Evolutionary conservation across 202 grass and related monocot species (phyloP), one percentile per base, ranked within the genome.

Genomic region (Eragrostis tef): DNA sequence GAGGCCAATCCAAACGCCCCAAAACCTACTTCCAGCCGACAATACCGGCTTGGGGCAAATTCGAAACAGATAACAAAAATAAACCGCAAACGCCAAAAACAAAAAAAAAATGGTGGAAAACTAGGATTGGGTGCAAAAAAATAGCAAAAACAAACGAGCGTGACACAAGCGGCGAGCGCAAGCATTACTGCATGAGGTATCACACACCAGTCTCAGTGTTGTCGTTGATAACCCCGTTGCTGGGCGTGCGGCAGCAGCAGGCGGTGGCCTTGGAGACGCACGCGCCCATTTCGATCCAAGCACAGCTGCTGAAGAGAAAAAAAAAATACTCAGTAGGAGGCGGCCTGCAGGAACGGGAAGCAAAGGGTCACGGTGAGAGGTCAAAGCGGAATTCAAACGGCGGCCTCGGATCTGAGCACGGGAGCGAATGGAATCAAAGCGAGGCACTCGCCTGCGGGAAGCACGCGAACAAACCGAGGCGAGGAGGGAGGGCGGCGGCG

Each of bases 161-260:
- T 2, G 29, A 1, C 2, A 31, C 29, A 31, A 62, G 70, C 11
- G 12, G 59, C 29, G 17, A 11, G 41, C 17, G 2, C 45, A 42
- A 44, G 46, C 70, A 74, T 67, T 12, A 88, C 9, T 58, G 7
- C n/a, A 3, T 39, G 6, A 25, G 24, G 11, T 13, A 27, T 39
- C 4, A 6, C 66, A 20, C 85, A 84, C 79, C 70, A 73, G 85
- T 41, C 31, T 80, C 88, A 6, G 87, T 14, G 51, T 4, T 76
- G 46, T 93, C 90, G 43, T 87, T 71, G 49, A 76, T 77, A 8
- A 85, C 48, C 17, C 85, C 88, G 60, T 85, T 87, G 83, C 61
- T 75, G 83, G 84, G 92, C 57, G 74, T 67, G 19, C 88, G 81
- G 83, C 86, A 95, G 83, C 92, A 95, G 71, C 91, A 97, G 67